A percentile compares a stretch with the other conserved stretches of the same genome.
phyloP scores from a whole-genome alignment of 805 yeast species.

The Pichia kluyveri region DNA sequence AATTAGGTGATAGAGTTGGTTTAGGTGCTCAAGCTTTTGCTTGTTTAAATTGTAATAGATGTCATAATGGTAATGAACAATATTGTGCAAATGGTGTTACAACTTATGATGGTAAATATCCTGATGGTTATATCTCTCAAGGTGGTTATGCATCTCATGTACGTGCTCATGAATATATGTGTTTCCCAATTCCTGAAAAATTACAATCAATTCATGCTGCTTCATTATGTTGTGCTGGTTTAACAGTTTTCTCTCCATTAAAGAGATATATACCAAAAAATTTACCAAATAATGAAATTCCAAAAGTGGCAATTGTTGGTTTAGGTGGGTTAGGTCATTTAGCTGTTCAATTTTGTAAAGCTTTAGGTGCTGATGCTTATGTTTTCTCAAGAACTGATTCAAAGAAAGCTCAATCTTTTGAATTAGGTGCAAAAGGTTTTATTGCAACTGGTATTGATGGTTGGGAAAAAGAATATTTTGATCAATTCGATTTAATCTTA shows the following conservation, averaged over 20 bases:
- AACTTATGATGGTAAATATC: slow-evolving; percentile 33
- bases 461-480: slow-evolving; percentile 29
- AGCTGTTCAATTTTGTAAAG: slow-evolving; percentile 36
- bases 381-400: slow-evolving; percentile 34
- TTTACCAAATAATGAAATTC: slow-evolving; percentile 23
- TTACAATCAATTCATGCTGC: slow-evolving; percentile 35
- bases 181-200: slow-evolving; percentile 37
- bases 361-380: slow-evolving; percentile 36
- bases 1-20: slow-evolving; percentile 39
- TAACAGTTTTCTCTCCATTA: slow-evolving; percentile 42
- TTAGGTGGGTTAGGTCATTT: slow-evolving; percentile 41
- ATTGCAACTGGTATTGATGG: slow-evolving; percentile 37
- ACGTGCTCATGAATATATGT: slow-evolving; percentile 37
- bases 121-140: slow-evolving; percentile 29
- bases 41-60: slow-evolving; percentile 29
- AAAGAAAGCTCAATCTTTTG: slow-evolving; percentile 31
- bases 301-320: slow-evolving; percentile 34
- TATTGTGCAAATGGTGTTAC: slow-evolving; percentile 34
- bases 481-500: slow-evolving; percentile 32
- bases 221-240: slow-evolving; percentile 44
- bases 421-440: slow-evolving; percentile 34
- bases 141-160: slow-evolving; percentile 42
- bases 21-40: slow-evolving; percentile 35
- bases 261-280: slow-evolving; percentile 28
- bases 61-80: slow-evolving; percentile 33